Conservation (phyloP, 306 rosid species). For the Acmispon strigosus region DNA sequence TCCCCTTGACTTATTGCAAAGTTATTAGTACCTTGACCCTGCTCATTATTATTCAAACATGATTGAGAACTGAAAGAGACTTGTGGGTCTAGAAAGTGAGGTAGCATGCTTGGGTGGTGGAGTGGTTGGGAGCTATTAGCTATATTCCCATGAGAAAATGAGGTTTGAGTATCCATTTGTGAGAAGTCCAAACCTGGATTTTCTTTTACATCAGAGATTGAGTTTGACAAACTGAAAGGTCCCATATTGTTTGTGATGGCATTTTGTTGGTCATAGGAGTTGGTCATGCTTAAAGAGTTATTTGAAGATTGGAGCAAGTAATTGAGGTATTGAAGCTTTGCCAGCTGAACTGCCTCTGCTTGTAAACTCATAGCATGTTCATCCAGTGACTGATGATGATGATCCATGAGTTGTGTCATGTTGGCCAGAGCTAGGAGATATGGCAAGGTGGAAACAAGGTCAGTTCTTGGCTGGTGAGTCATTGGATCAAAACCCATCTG, state of each 20-base stretch:
- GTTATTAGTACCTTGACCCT: constrained; percentile 35
- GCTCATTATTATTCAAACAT: constrained; percentile 43
- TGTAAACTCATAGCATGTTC: constrained; percentile 42
- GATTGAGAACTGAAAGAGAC: constrained; percentile 59
- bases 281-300: constrained; percentile 7
- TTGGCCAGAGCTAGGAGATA: constrained; percentile 60
- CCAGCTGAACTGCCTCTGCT: constrained; percentile 45
- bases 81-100: constrained; percentile 49
- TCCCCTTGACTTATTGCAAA: constrained; percentile 43
- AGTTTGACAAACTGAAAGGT: constrained; percentile 26
- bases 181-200: constrained; percentile 18
- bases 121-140: constrained; percentile 51
- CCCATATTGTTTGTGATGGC: constrained; percentile 28
- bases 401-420: constrained; percentile 42
- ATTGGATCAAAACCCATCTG: constrained; percentile 93
- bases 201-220: constrained; percentile 32
- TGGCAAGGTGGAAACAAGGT: constrained; percentile 55
- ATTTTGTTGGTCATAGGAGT: constrained; percentile 38
- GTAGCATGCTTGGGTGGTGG: constrained; percentile 48
- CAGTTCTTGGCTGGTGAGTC: constrained; percentile 88
- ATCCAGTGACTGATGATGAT: constrained; percentile 33
- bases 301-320: constrained; percentile 48
- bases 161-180: constrained; percentile 18
- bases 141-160: constrained; percentile 29
- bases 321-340: constrained; percentile 53